Evolutionary conservation across 805 yeast genomes (phyloP).

Genomic region (Starmerella potacharoeniae): DNA sequence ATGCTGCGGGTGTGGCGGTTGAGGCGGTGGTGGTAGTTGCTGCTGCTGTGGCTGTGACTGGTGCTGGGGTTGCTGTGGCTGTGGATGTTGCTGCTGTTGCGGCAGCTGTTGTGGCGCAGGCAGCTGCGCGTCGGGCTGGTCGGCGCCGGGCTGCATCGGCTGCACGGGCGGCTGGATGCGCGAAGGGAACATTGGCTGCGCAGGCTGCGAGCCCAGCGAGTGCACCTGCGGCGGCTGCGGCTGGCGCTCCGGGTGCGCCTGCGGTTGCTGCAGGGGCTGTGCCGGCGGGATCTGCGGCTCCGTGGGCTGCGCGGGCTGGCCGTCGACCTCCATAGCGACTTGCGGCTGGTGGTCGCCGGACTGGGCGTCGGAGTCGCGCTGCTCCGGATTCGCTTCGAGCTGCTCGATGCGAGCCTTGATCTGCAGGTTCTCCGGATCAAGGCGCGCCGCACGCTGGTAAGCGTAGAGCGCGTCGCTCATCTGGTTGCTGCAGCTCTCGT

Average conservation of each 20-base stretch:
- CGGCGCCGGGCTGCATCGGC: neutral
- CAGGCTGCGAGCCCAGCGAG: neutral
- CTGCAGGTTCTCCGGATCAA: conserved; percentile 90
- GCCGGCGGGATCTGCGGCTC: conserved; percentile 22
- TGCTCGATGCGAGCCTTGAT: conserved; percentile 88
- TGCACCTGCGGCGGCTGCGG: neutral
- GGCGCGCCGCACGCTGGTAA: conserved; percentile 86
- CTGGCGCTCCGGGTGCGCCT: conserved; percentile 3
- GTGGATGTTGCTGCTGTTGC: conserved; percentile 2
- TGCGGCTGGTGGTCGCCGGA: conserved; percentile 21
- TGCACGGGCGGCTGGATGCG: conserved; percentile 2
- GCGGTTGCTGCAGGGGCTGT: conserved; percentile 13
- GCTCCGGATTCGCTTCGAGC: conserved; percentile 44
- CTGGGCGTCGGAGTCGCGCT: conserved; percentile 32
- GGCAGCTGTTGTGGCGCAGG: conserved; percentile 11
- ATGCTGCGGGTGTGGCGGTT: neutral
- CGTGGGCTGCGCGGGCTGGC: conserved; percentile 15
- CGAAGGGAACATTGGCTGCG: neutral
- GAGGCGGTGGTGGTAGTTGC: neutral
- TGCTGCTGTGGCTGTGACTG: conserved; percentile 1
- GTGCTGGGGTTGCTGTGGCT: conserved; percentile 6
- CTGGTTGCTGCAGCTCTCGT: conserved; percentile 96
- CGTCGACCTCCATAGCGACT: conserved; percentile 29
- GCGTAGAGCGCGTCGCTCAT: conserved; percentile 92
- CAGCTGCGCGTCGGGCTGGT: conserved; percentile 12